A percentile compares a stretch with the other conserved stretches of the same genome.
phyloP scores from a whole-genome alignment of 495 filamentous ascomycete genomes.

The Achaetomiella virescens region DNA sequence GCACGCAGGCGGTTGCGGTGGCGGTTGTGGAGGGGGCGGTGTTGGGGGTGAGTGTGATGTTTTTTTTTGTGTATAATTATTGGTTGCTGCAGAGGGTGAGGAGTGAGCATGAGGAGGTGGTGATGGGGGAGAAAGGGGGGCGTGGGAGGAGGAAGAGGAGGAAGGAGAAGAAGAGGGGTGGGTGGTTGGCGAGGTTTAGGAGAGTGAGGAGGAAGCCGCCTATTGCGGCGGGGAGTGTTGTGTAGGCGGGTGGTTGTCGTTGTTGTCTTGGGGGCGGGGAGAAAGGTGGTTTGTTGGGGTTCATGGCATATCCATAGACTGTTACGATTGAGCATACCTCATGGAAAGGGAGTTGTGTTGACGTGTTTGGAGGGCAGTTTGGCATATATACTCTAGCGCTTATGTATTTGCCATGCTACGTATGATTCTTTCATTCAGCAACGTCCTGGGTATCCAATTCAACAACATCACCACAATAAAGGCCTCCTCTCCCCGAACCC shows the following conservation, averaged over 20 bases:
- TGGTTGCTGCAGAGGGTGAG: slow-evolving; percentile 29
- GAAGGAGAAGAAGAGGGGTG: not conserved
- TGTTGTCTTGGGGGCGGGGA: not conserved
- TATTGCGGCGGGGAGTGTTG: slow-evolving; percentile 20
- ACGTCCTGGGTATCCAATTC: not conserved
- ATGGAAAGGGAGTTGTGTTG: too few species aligned
- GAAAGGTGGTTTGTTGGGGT: too few species aligned
- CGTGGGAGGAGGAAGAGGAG: too few species aligned
- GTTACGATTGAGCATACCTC: not conserved
- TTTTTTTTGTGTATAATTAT: slow-evolving; percentile 35
- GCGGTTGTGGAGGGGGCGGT: slow-evolving; percentile 22
- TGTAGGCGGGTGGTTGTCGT: not conserved
- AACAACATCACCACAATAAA: slow-evolving; percentile 11
- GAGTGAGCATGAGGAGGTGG: slow-evolving; percentile 15
- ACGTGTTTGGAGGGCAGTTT: too few species aligned
- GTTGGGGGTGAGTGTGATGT: slow-evolving; percentile 15
- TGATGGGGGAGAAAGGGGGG: not conserved
- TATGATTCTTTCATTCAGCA: too few species aligned
- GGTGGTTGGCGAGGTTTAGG: not conserved
- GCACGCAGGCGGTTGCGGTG: slow-evolving; percentile 40
- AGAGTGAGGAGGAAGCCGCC: slow-evolving; percentile 2
- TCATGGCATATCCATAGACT: not conserved
- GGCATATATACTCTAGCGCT: too few species aligned
- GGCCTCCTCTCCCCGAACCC: slow-evolving; percentile 21
- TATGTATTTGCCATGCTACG: too few species aligned